These are phyloP conservation scores for Didymosphaeria variabile DNA, from an alignment of 2,329 filamentous ascomycete genomes.

Conservation along the genomic window DNA sequence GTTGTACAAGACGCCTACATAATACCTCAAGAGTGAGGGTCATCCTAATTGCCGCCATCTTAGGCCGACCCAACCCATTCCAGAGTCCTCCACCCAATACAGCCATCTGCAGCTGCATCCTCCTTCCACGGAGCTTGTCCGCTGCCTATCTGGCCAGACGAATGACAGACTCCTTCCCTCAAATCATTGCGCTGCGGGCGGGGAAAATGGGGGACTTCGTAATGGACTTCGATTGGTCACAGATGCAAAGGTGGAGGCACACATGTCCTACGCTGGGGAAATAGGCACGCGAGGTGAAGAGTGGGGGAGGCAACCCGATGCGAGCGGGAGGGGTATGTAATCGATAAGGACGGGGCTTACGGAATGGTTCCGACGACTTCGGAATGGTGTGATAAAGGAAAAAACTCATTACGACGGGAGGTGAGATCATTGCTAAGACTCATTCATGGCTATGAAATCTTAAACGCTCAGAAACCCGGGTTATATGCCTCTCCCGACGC, in stretches of 20 bases:
- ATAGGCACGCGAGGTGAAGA: slow-evolving; percentile 25
- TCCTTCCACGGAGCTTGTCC: background rate
- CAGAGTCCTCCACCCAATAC: background rate
- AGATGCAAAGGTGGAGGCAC: slow-evolving; percentile 16
- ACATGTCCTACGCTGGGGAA: background rate
- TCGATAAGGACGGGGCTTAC: slow-evolving; percentile 7
- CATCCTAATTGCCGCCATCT: slow-evolving; percentile 27
- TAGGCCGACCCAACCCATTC: slow-evolving; percentile 29
- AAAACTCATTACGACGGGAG: background rate
- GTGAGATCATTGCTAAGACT: background rate
- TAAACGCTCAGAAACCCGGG: slow-evolving; percentile 13
- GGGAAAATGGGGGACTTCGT: slow-evolving; percentile 18
- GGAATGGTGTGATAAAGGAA: background rate
- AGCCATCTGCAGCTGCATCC: background rate
- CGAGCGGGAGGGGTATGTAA: slow-evolving; percentile 19
- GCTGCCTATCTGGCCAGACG: slow-evolving; percentile 13
- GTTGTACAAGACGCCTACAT: slow-evolving; percentile 4
- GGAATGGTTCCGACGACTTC: slow-evolving; percentile 5
- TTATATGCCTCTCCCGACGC: slow-evolving; percentile 39
- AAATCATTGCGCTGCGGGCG: background rate
- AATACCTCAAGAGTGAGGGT: slow-evolving; percentile 10
- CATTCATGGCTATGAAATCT: background rate
- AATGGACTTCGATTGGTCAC: slow-evolving; percentile 16
- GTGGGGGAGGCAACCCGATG: slow-evolving; percentile 38
- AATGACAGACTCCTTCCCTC: slow-evolving; percentile 16